A percentile compares a stretch with the other conserved stretches of the same genome.
These are phyloP conservation scores for Teratosphaeria epicoccoides DNA, from an alignment of 2,329 filamentous ascomycete species.

Conservation along the genomic window DNA sequence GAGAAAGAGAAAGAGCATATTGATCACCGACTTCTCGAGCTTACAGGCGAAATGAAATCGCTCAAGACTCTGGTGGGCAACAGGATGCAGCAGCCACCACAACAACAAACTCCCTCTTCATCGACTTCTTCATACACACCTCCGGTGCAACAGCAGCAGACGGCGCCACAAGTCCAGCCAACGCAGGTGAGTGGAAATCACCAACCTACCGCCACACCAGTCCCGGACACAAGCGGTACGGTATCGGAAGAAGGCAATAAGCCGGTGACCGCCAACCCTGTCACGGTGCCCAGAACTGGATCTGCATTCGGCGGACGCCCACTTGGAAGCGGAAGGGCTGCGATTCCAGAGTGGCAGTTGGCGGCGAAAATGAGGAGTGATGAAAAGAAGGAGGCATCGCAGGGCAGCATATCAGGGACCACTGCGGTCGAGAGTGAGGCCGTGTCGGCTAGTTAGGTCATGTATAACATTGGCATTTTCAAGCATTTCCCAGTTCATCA, in stretches of 20 bases:
- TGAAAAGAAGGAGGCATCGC: conserved; percentile 27
- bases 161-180: conserved; percentile 3
- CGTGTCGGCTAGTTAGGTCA: background rate
- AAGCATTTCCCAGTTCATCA: background rate
- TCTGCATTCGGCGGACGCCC: background rate
- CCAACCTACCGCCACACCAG: background rate
- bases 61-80: conserved; percentile 76
- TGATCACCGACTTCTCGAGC: conserved; percentile 70
- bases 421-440: background rate
- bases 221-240: conserved; percentile 3
- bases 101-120: conserved; percentile 13
- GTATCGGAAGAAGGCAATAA: background rate
- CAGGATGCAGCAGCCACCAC: conserved; percentile 34
- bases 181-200: background rate
- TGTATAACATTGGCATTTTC: background rate
- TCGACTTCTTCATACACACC: background rate
- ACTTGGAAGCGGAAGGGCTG: conserved; percentile 25
- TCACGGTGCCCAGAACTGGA: background rate
- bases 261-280: background rate
- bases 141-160: background rate
- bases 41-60: conserved; percentile 80
- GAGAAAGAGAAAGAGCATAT: conserved; percentile 77
- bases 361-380: conserved; percentile 38
- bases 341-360: conserved; percentile 46
- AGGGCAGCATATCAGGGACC: background rate